Base-by-base conservation (phyloP, 352 stramenopile species). In the Aphanomyces invadans region DNA sequence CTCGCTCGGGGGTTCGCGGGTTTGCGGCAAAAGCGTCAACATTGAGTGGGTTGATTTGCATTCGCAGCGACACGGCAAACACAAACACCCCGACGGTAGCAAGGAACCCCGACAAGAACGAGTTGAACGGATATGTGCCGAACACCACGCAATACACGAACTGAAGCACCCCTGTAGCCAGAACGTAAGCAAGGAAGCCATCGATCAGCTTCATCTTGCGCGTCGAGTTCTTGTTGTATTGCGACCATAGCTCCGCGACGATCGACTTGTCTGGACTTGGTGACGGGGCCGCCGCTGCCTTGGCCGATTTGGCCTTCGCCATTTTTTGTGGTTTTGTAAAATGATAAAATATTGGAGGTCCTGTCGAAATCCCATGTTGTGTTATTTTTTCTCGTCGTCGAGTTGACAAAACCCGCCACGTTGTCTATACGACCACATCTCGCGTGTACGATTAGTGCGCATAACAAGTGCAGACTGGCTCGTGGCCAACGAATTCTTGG, bases 91-190 rank as follows among this genome's bases (percentile, higher is more conserved):
- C 88, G 33, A 96, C 83, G 21, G 85, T 92, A 76, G 84, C 95
- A 32, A 95, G 80, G 61, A 96, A 95, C 65, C 87, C 87, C 19
- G 88, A 88, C 38, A 96, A 76, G 73, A 96, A 96, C 70, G 88
- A 96, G 75, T 96, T 96, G 78, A 96, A 96, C 26, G 88, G 88
- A 75, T 96, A 96, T 33, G 75, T 95, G 59, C 88, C 88, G 15
- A 96, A 88, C 49, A 96, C 74, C 63, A 79, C 56, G 75, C 87
- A 96, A 84, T 96, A 96, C 72, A 95, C 77, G 82, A 96, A 95
- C 80, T 96, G 87, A 62, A 94, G 83, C 55, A 92, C 77, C 60
- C 87, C 88, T 57, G 88, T 96, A 28, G 79, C 76, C 62, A 95
- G 71, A 57, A 95, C 84, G 74, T 95, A 96, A 62, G 79, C 85